These are phyloP conservation scores for Colletotrichum somersetense DNA, from an alignment of 2,329 filamentous ascomycete genomes.

Conservation along the genomic window DNA sequence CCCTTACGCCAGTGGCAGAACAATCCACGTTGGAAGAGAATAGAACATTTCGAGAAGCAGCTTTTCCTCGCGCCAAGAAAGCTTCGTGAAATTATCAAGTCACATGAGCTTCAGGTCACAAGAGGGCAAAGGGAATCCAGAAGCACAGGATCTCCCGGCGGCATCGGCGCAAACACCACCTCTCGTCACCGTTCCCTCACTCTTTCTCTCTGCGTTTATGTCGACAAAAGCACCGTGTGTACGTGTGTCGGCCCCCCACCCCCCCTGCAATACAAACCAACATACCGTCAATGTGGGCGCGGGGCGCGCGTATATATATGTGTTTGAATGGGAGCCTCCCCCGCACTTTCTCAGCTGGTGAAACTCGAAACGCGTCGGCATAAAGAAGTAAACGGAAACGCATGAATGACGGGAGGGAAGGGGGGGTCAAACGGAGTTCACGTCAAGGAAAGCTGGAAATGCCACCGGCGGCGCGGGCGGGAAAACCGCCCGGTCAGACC, in stretches of 20 bases:
- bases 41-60: background rate
- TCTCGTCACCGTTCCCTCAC: background rate
- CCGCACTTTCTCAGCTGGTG: background rate
- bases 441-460: background rate
- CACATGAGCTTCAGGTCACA: background rate
- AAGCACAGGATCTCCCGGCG: background rate
- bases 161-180: background rate
- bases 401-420: background rate
- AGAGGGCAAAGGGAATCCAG: background rate
- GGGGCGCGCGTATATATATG: background rate
- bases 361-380: constrained; percentile 21
- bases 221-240: background rate
- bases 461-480: constrained; percentile 8
- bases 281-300: background rate
- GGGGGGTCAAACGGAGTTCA: background rate
- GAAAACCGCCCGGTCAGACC: background rate
- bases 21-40: no score
- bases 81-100: background rate
- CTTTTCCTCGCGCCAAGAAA: background rate
- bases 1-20: background rate
- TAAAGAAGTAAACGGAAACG: constrained; percentile 7
- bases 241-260: background rate
- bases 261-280: background rate
- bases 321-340: background rate
- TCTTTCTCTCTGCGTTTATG: background rate